Conservation (phyloP, 2,329 filamentous ascomycete genomes). For the Hypoxylon sp. region DNA sequence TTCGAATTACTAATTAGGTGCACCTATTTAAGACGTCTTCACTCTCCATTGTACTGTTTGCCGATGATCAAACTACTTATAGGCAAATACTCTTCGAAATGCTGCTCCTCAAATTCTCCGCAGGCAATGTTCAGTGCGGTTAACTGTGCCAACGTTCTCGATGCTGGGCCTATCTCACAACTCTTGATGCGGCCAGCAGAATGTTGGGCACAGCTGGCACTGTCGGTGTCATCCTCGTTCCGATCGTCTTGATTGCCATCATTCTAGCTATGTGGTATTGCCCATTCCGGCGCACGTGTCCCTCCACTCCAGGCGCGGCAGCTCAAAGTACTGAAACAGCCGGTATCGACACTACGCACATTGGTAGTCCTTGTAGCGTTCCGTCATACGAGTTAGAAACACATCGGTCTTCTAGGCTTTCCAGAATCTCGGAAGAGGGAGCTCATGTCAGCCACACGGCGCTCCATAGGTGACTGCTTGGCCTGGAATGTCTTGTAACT, state of each 20-base stretch:
- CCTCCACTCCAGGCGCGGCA: slow-evolving; percentile 7
- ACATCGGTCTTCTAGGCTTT: slow-evolving; percentile 32
- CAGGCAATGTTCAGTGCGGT: neutral
- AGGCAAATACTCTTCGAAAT: neutral
- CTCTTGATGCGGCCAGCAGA: slow-evolving; percentile 7
- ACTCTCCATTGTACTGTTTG: neutral
- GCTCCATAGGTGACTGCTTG: slow-evolving; percentile 9
- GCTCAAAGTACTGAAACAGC: neutral
- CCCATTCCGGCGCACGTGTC: slow-evolving; percentile 22
- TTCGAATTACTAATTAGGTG: slow-evolving; percentile 20
- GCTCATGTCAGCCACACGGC: slow-evolving; percentile 12
- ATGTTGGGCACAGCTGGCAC: slow-evolving; percentile 37
- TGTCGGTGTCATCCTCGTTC: slow-evolving; percentile 36
- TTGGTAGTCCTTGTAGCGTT: slow-evolving; percentile 13
- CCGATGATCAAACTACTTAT: slow-evolving; percentile 4
- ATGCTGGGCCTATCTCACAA: slow-evolving; percentile 14
- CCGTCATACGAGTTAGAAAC: slow-evolving; percentile 30
- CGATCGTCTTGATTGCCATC: slow-evolving; percentile 33
- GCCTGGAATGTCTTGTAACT: neutral
- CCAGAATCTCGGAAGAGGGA: slow-evolving; percentile 39
- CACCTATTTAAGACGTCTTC: slow-evolving; percentile 4
- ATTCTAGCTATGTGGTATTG: slow-evolving; percentile 38
- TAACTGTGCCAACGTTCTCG: slow-evolving; percentile 13
- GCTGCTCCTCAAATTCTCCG: slow-evolving; percentile 7
- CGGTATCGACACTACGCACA: neutral